Conservation (phyloP, 75 land plant species). For the Cryptomeria japonica region DNA sequence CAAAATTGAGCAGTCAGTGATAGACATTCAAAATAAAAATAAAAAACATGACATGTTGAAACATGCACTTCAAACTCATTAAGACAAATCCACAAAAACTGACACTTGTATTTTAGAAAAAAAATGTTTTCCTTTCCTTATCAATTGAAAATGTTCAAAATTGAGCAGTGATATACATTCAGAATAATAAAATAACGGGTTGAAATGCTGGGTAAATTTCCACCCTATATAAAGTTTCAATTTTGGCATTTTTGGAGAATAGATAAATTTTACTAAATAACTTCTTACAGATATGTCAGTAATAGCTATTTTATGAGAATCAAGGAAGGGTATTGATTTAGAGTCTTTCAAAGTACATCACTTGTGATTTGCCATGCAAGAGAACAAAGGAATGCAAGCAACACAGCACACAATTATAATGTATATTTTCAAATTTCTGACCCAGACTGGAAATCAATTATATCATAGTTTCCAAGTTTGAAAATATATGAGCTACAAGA, state of each 20-base stretch:
- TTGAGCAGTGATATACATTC: too few species aligned
- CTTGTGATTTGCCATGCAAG: too few species aligned
- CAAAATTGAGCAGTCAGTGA: background rate
- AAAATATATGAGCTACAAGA: too few species aligned
- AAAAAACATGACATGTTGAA: background rate
- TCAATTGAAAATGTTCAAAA: background rate
- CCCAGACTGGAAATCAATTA: too few species aligned
- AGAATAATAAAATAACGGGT: background rate
- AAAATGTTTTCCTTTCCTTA: background rate
- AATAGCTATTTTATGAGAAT: background rate
- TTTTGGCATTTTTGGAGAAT: background rate
- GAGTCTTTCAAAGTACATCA: background rate
- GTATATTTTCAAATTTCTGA: too few species aligned
- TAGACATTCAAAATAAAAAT: background rate
- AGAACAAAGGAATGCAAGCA: too few species aligned
- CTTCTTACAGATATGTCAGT: background rate
- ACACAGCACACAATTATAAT: too few species aligned
- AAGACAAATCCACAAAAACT: background rate
- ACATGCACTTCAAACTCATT: background rate
- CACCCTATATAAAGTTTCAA: background rate
- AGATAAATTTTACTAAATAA: background rate
- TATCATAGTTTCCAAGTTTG: too few species aligned
- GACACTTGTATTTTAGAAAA: background rate
- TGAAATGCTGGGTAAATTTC: background rate
- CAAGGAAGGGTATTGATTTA: background rate